phyloP scores from a whole-genome alignment of 805 yeast species.

The Candida palmyrensis region DNA sequence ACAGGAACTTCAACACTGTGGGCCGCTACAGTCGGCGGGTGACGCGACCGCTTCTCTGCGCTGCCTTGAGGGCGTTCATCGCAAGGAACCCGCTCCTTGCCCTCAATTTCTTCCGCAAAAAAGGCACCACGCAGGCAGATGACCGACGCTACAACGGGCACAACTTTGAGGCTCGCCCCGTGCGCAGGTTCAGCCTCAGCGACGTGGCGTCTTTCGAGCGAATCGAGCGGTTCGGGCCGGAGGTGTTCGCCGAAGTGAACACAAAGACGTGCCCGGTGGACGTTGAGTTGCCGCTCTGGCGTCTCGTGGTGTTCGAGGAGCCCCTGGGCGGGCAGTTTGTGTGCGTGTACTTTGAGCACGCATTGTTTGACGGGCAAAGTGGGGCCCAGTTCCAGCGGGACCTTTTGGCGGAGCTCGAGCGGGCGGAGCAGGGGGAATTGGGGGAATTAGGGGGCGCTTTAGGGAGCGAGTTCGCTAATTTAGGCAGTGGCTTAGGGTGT shows the following conservation, averaged over 20 bases:
- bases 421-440: slow-evolving; percentile 6
- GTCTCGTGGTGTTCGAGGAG: slow-evolving; percentile 11
- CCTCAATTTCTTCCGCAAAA: slow-evolving; percentile 13
- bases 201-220: slow-evolving; percentile 14
- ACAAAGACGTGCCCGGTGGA: slow-evolving; percentile 6
- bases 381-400: slow-evolving; percentile 25
- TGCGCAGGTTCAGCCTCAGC: slow-evolving; percentile 12
- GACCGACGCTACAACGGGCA: slow-evolving; percentile 5
- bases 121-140: slow-evolving; percentile 2
- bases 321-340: slow-evolving; percentile 10
- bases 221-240: slow-evolving; percentile 9
- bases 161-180: slow-evolving; percentile 14
- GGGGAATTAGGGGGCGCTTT: too few species aligned
- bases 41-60: slow-evolving; percentile 11
- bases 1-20: slow-evolving; percentile 19
- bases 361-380: slow-evolving; percentile 30
- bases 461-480: too few species aligned
- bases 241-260: slow-evolving; percentile 10
- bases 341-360: slow-evolving; percentile 21
- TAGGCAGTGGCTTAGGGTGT: not conserved
- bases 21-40: slow-evolving; percentile 14
- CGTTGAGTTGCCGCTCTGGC: slow-evolving; percentile 17
- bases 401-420: slow-evolving; percentile 12
- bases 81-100: slow-evolving; percentile 12
- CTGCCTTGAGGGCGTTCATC: slow-evolving; percentile 12